These are phyloP conservation scores for Polymyxa betae DNA, from an alignment of 208 protist species.

Conservation along the genomic window DNA sequence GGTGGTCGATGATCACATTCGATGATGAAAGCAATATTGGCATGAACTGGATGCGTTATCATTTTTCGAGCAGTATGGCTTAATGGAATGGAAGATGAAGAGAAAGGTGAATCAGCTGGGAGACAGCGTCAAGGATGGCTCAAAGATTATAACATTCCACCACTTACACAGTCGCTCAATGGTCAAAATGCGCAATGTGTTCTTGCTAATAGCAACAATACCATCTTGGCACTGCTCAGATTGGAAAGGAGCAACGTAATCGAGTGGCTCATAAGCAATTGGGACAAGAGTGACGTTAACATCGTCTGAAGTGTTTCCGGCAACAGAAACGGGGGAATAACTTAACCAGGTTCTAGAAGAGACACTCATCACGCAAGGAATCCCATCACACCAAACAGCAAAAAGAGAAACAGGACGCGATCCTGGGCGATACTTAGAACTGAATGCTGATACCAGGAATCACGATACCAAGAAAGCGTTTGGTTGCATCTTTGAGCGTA, in stretches of 20 bases:
- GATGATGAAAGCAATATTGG: slow-evolving; percentile 73
- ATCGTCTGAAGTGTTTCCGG: neutral
- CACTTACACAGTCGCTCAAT: slow-evolving; percentile 63
- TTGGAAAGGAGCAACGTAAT: slow-evolving; percentile 75
- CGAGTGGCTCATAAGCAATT: slow-evolving; percentile 77
- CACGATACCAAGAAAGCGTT: neutral
- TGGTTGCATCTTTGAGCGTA: neutral
- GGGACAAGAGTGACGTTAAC: slow-evolving; percentile 71
- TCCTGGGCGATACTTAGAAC: neutral
- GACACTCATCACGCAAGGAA: slow-evolving; percentile 79
- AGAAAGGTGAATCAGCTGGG: slow-evolving; percentile 71
- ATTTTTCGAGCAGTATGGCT: slow-evolving; percentile 79
- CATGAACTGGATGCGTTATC: slow-evolving; percentile 68
- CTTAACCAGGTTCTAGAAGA: slow-evolving; percentile 78
- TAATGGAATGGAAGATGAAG: slow-evolving; percentile 73
- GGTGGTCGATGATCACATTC: slow-evolving; percentile 77
- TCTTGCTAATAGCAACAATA: slow-evolving; percentile 75
- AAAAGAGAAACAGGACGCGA: slow-evolving; percentile 64
- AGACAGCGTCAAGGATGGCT: neutral
- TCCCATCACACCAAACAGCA: slow-evolving; percentile 39
- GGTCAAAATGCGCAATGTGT: slow-evolving; percentile 68
- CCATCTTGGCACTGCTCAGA: slow-evolving; percentile 83
- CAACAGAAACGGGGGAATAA: slow-evolving; percentile 42
- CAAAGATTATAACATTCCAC: neutral
- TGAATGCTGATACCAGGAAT: neutral